A percentile compares a stretch with the other conserved stretches of the same genome.
Evolutionary conservation across 371 early-diverging fungal genomes (phyloP).

Genomic region (Funneliformis caledonium): DNA sequence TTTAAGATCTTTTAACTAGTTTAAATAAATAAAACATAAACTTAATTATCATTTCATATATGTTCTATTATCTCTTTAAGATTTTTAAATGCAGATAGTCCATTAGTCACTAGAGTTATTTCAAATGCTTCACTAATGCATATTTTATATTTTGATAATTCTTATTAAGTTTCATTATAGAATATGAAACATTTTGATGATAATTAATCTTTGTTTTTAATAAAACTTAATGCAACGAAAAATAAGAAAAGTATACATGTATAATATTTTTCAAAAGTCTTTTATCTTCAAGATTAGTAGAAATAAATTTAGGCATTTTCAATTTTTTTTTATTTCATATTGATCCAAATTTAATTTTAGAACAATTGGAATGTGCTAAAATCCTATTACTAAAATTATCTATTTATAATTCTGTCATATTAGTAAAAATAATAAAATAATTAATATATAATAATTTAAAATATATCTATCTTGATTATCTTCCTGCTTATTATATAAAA

Average conservation of each 20-base stretch:
- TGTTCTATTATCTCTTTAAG: too few relatives aligned
- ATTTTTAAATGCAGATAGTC: too few relatives aligned
- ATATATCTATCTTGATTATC: not conserved
- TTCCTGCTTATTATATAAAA: not conserved
- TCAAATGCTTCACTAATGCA: not conserved
- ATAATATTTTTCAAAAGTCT: constrained; percentile 2
- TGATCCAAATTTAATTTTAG: not conserved
- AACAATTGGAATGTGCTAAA: not conserved
- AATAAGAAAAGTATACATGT: not conserved
- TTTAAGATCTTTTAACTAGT: too few relatives aligned
- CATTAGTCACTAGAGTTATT: too few relatives aligned
- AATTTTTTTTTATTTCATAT: not conserved
- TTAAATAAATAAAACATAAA: too few relatives aligned
- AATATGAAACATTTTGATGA: constrained; percentile 9
- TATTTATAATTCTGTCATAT: not conserved
- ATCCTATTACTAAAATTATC: not conserved
- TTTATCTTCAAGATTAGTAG: not conserved
- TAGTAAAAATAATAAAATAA: too few relatives aligned
- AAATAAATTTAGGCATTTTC: not conserved
- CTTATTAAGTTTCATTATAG: not conserved
- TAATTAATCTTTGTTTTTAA: not conserved
- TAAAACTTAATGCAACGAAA: not conserved
- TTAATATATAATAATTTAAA: not conserved
- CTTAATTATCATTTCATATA: too few relatives aligned
- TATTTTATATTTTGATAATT: not conserved